A percentile compares a stretch with the other conserved stretches of the same genome.
Evolutionary conservation across 257 asterid genomes (phyloP).

Genomic region (Gardenia jasminoides): DNA sequence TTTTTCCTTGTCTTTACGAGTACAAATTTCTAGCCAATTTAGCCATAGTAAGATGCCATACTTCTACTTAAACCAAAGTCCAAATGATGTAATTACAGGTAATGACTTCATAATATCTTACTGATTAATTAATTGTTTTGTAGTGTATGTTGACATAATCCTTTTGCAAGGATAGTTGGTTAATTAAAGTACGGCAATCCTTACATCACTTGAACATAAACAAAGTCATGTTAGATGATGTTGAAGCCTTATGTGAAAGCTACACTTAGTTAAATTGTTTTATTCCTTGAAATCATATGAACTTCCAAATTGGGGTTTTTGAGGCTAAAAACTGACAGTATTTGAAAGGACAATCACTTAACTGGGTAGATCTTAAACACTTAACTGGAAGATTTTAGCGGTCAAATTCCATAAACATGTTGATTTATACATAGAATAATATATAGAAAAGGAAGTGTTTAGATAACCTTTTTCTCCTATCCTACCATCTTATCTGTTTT

Average conservation of each 20-base stretch:
- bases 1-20: neutral
- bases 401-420: no score
- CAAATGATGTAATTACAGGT: neutral
- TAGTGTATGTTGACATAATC: no score
- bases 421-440: no score
- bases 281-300: neutral
- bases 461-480: no score
- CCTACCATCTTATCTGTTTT: no score
- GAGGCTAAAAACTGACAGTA: neutral
- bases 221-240: neutral
- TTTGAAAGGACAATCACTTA: neutral
- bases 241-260: neutral
- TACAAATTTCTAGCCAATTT: neutral
- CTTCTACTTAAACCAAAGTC: no score
- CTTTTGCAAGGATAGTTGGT: neutral
- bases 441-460: no score
- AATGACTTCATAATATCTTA: no score
- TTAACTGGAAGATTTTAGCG: no score
- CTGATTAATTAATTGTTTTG: neutral
- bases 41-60: neutral
- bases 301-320: neutral
- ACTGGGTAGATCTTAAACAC: neutral
- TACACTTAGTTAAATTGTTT: neutral
- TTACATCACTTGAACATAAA: no score
- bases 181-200: no score